phyloP scores from a whole-genome alignment of 2,329 filamentous ascomycete genomes.

The Ophiostoma populinum region DNA sequence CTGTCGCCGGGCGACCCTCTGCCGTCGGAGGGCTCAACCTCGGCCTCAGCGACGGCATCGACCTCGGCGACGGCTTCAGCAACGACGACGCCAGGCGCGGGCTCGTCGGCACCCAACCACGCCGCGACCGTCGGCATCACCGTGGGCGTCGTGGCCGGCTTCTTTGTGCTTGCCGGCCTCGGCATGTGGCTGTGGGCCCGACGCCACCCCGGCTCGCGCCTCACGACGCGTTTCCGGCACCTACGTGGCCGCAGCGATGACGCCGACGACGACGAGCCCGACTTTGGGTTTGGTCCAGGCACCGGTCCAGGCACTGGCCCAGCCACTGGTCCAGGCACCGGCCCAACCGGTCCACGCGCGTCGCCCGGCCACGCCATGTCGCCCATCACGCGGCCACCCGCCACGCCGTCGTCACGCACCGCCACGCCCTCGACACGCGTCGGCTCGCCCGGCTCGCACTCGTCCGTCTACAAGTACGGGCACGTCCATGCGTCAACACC shows the following conservation, averaged over 20 bases:
- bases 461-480: background rate
- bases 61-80: constrained; percentile 2
- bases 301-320: no score
- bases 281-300: no score
- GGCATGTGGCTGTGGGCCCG: constrained; percentile 25
- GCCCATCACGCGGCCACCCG: background rate
- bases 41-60: constrained; percentile 6
- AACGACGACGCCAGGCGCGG: background rate
- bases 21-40: constrained; percentile 25
- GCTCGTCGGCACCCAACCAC: constrained; percentile 8
- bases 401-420: background rate
- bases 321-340: no score
- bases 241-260: background rate
- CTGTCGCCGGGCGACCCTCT: constrained; percentile 38
- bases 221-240: background rate
- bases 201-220: background rate
- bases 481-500: no score
- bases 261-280: no score
- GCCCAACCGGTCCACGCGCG: no score
- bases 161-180: constrained; percentile 26
- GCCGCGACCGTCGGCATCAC: constrained; percentile 39
- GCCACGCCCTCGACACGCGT: background rate
- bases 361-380: no score
- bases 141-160: constrained; percentile 29
- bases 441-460: background rate